Evolutionary conservation across 148 eudicot genomes (phyloP).

Genomic region (Nyssa sinensis): DNA sequence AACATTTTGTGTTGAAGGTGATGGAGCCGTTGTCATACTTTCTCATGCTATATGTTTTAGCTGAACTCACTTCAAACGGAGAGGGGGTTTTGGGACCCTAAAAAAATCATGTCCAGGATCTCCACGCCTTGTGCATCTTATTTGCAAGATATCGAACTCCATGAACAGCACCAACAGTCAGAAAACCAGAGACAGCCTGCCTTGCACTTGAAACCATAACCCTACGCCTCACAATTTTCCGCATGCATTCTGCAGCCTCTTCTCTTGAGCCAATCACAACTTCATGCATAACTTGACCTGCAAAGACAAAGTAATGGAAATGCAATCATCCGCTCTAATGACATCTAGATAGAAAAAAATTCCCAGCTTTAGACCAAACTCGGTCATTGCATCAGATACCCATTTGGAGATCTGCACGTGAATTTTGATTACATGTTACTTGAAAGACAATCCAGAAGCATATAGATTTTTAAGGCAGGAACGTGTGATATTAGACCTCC

Average conservation of each 20-base stretch:
- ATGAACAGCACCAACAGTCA: slow-evolving; percentile 64
- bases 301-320: slow-evolving; percentile 2
- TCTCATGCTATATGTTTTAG: neutral
- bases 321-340: neutral
- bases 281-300: slow-evolving; percentile 42
- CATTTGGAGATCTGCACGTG: neutral
- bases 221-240: slow-evolving; percentile 60
- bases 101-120: slow-evolving; percentile 46
- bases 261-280: slow-evolving; percentile 49
- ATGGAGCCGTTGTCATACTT: neutral
- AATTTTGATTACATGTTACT: neutral
- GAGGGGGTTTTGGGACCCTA: neutral
- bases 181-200: slow-evolving; percentile 82
- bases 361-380: neutral
- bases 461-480: neutral
- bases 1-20: neutral
- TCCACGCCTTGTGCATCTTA: slow-evolving; percentile 87
- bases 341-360: neutral
- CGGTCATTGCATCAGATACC: neutral
- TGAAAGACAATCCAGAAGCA: neutral
- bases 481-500: neutral
- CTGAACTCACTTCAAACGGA: neutral
- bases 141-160: slow-evolving; percentile 64
- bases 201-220: slow-evolving; percentile 83
- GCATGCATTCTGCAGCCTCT: slow-evolving; percentile 67